phyloP scores from a whole-genome alignment of 768 basidiomycete genomes.

The Leucosporidium creatinivorum region DNA sequence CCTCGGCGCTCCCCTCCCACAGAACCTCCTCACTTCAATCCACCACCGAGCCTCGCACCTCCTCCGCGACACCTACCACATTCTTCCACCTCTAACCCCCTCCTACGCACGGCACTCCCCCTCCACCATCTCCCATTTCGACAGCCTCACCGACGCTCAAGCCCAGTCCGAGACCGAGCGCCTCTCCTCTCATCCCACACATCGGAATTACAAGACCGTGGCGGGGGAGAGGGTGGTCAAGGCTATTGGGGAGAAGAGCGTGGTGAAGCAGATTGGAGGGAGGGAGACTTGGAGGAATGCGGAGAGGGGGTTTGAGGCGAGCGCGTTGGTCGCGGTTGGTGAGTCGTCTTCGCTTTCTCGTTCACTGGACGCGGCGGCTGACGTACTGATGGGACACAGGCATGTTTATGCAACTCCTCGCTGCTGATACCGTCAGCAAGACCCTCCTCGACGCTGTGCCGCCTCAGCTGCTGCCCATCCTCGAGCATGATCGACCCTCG shows the following conservation, averaged over 20 bases:
- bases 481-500: too few relatives aligned
- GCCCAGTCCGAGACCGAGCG: background rate
- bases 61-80: background rate
- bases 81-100: conserved; percentile 21
- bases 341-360: background rate
- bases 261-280: background rate
- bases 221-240: background rate
- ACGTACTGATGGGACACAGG: background rate
- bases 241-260: background rate
- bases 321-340: conserved; percentile 22
- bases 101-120: background rate
- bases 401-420: conserved; percentile 20
- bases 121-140: background rate
- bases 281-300: conserved; percentile 12
- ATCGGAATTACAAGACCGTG: background rate
- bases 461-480: too few relatives aligned
- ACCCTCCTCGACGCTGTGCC: too few relatives aligned
- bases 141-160: background rate
- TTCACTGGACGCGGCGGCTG: too few relatives aligned
- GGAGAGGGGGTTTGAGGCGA: conserved; percentile 14
- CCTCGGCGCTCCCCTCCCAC: background rate
- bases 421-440: conserved; percentile 7
- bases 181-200: background rate
- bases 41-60: conserved; percentile 7
- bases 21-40: conserved; percentile 20